A percentile compares a stretch with the other conserved stretches of the same genome.
Evolutionary conservation across 2,329 filamentous ascomycete genomes (phyloP).

Genomic region (Colletotrichum somersetense): DNA sequence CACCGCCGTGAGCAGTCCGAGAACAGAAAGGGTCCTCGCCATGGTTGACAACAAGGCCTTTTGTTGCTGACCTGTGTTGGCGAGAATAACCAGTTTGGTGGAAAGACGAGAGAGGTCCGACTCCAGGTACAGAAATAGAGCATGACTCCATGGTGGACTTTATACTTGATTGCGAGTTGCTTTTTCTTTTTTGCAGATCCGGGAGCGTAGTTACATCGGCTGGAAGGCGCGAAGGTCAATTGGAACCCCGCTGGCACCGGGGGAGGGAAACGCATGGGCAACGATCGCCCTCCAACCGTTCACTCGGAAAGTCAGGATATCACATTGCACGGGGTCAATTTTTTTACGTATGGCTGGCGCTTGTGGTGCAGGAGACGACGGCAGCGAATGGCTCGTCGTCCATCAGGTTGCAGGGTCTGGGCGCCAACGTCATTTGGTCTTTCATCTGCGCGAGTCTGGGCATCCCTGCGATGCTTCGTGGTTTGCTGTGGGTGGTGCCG

Average conservation of each 20-base stretch:
- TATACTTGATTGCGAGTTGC: conserved; percentile 10
- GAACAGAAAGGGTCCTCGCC: conserved; percentile 28
- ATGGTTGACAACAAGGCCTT: conserved; percentile 21
- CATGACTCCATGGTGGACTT: conserved; percentile 11
- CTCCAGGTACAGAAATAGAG: not conserved
- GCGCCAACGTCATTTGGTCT: conserved; percentile 33
- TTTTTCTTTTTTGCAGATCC: conserved; percentile 11
- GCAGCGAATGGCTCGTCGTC: conserved; percentile 1
- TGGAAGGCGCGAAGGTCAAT: not conserved
- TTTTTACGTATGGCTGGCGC: not conserved
- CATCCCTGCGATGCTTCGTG: conserved; percentile 10
- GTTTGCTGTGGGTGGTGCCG: not conserved
- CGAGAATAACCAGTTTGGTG: not conserved
- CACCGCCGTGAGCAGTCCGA: conserved; percentile 26
- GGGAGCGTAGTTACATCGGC: conserved; percentile 21
- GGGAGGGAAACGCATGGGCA: not conserved
- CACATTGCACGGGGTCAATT: not conserved
- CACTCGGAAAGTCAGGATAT: conserved; percentile 12
- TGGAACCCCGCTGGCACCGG: conserved; percentile 8
- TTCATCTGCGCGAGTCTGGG: conserved; percentile 26
- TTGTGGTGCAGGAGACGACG: not conserved
- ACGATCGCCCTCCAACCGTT: conserved; percentile 28
- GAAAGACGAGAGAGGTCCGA: not conserved
- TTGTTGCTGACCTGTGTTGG: not conserved
- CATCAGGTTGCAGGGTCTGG: conserved; percentile 9